Evolutionary conservation across 1,284 basidiomycete species (phyloP).

Genomic region (Boletellus dicymbophilus): DNA sequence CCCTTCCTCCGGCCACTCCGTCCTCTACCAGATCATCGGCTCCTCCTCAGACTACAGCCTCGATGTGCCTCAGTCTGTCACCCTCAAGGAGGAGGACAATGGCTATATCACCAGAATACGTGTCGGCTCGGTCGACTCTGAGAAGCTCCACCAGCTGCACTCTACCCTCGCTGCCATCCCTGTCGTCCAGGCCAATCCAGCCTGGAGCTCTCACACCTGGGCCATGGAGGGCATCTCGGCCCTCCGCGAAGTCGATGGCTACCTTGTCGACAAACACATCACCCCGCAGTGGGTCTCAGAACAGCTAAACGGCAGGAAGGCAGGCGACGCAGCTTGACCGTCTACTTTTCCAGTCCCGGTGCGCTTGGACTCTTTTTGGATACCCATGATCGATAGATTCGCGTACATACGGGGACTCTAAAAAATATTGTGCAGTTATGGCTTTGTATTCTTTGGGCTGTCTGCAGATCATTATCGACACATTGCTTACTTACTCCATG

Average conservation of each 20-base stretch:
- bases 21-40: conserved; percentile 34
- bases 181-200: conserved; percentile 27
- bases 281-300: conserved; percentile 34
- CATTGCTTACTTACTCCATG: no score
- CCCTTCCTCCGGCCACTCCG: conserved; percentile 27
- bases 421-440: conserved; percentile 10
- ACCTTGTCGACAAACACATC: conserved; percentile 31
- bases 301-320: conserved; percentile 8
- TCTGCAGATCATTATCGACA: conserved; percentile 18
- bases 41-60: conserved; percentile 29
- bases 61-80: conserved; percentile 34
- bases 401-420: conserved; percentile 23
- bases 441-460: conserved; percentile 26
- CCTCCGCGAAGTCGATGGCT: conserved; percentile 30
- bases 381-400: conserved; percentile 21
- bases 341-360: no score
- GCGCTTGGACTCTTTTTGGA: no score
- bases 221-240: conserved; percentile 33
- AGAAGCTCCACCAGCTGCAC: conserved; percentile 29
- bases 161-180: conserved; percentile 27
- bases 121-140: conserved; percentile 30
- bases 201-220: conserved; percentile 32
- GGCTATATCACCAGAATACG: conserved; percentile 24
- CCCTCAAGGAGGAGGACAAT: conserved; percentile 31
- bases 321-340: conserved; percentile 1